Conservation (phyloP, 2,329 filamentous ascomycete species). For the Colletotrichum spaethianum region DNA sequence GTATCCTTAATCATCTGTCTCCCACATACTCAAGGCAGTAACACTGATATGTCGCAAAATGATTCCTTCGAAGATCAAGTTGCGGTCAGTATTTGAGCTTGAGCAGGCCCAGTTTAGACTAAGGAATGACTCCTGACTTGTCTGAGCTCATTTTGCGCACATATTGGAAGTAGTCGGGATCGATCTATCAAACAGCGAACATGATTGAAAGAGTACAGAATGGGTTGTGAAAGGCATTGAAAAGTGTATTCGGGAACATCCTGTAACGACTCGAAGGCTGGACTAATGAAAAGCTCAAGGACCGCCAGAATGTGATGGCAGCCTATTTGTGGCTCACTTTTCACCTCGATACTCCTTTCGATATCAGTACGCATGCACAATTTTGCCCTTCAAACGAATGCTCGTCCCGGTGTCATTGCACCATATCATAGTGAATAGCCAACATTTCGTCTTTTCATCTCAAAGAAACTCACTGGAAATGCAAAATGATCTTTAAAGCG, state of each 20-base stretch:
- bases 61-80: too few species aligned
- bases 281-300: background rate
- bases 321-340: background rate
- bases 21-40: too few species aligned
- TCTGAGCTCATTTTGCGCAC: too few species aligned
- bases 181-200: background rate
- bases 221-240: background rate
- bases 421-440: background rate
- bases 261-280: background rate
- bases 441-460: background rate
- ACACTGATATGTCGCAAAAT: too few species aligned
- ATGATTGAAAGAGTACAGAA: background rate
- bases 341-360: background rate
- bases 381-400: background rate
- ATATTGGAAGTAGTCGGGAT: too few species aligned
- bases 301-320: background rate
- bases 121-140: too few species aligned
- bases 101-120: too few species aligned
- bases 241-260: background rate
- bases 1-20: too few species aligned
- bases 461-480: background rate
- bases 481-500: too few species aligned
- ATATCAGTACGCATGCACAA: too few species aligned
- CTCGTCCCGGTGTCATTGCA: background rate
- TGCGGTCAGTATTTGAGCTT: too few species aligned